Evolutionary conservation across 208 protist genomes (phyloP), one percentile per base, ranked within the genome.

Genomic region (Wallacemonas sp.): DNA sequence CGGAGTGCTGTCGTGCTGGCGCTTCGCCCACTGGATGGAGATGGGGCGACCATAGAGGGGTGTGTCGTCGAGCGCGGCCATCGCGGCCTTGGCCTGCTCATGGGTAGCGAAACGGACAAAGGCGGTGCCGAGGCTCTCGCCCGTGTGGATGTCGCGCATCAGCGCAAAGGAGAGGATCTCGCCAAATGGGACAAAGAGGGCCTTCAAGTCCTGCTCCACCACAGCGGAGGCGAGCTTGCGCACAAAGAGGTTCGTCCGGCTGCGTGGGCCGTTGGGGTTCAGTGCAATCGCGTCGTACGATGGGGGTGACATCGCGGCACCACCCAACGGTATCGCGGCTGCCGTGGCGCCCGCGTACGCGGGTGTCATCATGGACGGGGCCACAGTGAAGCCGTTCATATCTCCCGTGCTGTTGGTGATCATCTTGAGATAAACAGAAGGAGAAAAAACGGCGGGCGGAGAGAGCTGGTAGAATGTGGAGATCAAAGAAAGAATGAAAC

Each of bases 71-170:
- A 87, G 76, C 0, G 46, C 77, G 23, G 42, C 61, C 65, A 95
- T 83, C 14, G 89, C 89, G 1, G 59, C 26, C 11, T 64, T 61
- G 14, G 89, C 89, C 55, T 90, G 65, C n/a, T 89, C 86, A 39
- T 80, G 76, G 14, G 68, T 80, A 29, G 73, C 74, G 70, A 80
- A 95, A 61, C 86, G 86, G 57, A 95, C 86, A 82, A 95, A 95
- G 0, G 82, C 89, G 12, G 75, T 95, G 57, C 89, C 86, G n/a
- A 89, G 77, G 28, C 77, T 90, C 61, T 89, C 74, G 8, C 89
- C 89, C 0, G 85, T 93, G 77, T 95, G 86, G 57, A 95, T 94
- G 70, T 94, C 77, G n/a, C 85, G 83, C 83, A 93, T 93, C 38
- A 93, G 49, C 0, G 71, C 83, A 20, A 79, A 83, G 26, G 79